Percentiles rank a stretch among this genome's conserved stretches.
phyloP scores from a whole-genome alignment of 1,284 basidiomycete genomes.

The Ceratobasidium sp. region DNA sequence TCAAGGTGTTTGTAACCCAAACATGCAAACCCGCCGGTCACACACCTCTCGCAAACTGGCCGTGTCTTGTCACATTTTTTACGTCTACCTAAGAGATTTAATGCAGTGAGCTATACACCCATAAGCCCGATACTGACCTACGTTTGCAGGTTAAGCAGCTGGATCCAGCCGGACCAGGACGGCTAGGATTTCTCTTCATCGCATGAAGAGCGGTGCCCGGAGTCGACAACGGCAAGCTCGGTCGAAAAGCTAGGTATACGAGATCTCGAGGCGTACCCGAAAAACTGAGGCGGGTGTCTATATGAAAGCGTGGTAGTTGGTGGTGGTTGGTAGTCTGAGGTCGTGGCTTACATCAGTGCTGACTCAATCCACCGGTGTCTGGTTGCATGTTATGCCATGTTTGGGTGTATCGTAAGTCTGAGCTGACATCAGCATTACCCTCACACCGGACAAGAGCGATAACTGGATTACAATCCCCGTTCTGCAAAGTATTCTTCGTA shows the following conservation, averaged over 20 bases:
- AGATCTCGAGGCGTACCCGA: neutral
- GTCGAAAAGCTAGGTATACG: neutral
- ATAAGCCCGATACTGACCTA: slow-evolving; percentile 10
- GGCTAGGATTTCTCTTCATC: slow-evolving; percentile 14
- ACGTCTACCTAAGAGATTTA: neutral
- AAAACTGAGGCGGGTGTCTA: neutral
- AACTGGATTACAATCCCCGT: no score
- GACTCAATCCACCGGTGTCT: neutral
- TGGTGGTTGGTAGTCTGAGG: neutral
- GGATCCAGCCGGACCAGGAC: slow-evolving; percentile 30
- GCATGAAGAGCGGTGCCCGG: neutral
- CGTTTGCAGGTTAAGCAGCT: slow-evolving; percentile 44
- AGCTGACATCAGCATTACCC: no score
- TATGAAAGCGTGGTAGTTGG: neutral
- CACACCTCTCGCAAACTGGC: slow-evolving; percentile 24
- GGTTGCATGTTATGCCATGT: neutral
- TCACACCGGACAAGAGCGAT: no score
- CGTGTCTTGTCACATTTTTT: slow-evolving; percentile 29
- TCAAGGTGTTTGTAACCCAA: slow-evolving; percentile 30
- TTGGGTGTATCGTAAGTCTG: neutral
- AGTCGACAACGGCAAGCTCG: neutral
- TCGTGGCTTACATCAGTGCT: neutral
- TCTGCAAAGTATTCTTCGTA: no score
- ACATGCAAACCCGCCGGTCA: slow-evolving; percentile 4
- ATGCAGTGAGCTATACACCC: neutral